Conservation (phyloP, 495 filamentous ascomycete species). For the Physcia stellaris region DNA sequence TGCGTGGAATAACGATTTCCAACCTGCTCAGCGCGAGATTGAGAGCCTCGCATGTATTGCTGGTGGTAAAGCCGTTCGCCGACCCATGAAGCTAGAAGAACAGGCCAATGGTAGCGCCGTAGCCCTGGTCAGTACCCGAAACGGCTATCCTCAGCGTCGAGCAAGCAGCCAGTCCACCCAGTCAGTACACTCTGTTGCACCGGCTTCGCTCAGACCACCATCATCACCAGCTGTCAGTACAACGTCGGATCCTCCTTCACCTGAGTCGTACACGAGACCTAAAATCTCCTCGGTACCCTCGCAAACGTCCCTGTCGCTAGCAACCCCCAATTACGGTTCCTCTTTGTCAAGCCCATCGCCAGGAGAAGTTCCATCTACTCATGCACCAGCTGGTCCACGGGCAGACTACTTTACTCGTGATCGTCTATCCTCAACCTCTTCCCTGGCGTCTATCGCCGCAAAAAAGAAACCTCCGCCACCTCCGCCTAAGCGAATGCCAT, state of each 20-base stretch:
- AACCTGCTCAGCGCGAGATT: slow-evolving; percentile 50
- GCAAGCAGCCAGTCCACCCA: slow-evolving; percentile 15
- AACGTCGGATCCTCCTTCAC: slow-evolving; percentile 16
- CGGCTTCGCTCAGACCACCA: slow-evolving; percentile 17
- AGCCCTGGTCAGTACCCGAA: slow-evolving; percentile 23
- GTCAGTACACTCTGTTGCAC: too few relatives aligned
- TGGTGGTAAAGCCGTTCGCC: slow-evolving; percentile 60
- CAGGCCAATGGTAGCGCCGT: slow-evolving; percentile 21
- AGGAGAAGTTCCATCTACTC: slow-evolving; percentile 7
- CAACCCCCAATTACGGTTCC: slow-evolving; percentile 17
- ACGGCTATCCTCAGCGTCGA: slow-evolving; percentile 16
- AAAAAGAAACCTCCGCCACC: slow-evolving; percentile 62
- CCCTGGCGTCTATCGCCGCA: slow-evolving; percentile 24
- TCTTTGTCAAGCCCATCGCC: slow-evolving; percentile 16
- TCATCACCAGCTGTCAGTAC: slow-evolving; percentile 17
- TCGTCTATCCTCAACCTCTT: slow-evolving; percentile 23
- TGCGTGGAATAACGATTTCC: slow-evolving; percentile 53
- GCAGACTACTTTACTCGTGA: slow-evolving; percentile 39
- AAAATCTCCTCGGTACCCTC: slow-evolving; percentile 15
- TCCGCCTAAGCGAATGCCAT: slow-evolving; percentile 42
- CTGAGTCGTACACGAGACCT: slow-evolving; percentile 9
- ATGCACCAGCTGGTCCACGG: slow-evolving; percentile 22
- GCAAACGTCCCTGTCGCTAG: slow-evolving; percentile 14
- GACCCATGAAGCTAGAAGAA: slow-evolving; percentile 38
- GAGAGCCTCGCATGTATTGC: slow-evolving; percentile 57